Conservation (phyloP, 1,139 yeast genomes). For the Lodderomyces jiufengensis region DNA sequence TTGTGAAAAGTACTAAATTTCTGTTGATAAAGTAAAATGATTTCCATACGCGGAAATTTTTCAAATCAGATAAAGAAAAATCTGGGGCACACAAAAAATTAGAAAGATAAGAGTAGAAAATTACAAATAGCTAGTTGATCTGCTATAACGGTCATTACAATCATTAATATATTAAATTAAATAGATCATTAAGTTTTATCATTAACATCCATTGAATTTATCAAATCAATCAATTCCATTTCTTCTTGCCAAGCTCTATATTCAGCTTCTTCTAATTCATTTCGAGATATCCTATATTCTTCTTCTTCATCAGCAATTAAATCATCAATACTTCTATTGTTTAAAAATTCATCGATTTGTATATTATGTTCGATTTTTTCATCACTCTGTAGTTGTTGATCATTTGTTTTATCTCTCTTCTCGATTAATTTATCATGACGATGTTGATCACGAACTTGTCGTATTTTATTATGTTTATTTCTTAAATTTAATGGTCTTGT, state of each 20-base stretch:
- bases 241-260: conserved; percentile 11
- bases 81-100: too few relatives aligned
- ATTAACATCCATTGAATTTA: conserved; percentile 7
- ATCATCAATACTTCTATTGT: conserved; percentile 24
- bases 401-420: conserved; percentile 24
- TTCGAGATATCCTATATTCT: conserved; percentile 6
- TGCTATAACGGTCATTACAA: too few relatives aligned
- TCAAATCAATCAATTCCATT: conserved; percentile 11
- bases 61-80: too few relatives aligned
- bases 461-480: conserved; percentile 27
- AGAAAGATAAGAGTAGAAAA: too few relatives aligned
- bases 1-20: too few relatives aligned
- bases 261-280: conserved; percentile 11
- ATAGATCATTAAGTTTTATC: background rate
- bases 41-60: too few relatives aligned
- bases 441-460: conserved; percentile 27
- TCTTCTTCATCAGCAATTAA: conserved; percentile 30
- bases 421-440: conserved; percentile 22
- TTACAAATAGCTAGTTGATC: too few relatives aligned
- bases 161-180: too few relatives aligned
- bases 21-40: too few relatives aligned
- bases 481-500: conserved; percentile 16
- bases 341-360: conserved; percentile 17
- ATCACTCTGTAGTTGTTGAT: conserved; percentile 22
- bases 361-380: conserved; percentile 17